phyloP scores from a whole-genome alignment of 176 grass and related monocot genomes.

The Miscanthus lutarioriparius region DNA sequence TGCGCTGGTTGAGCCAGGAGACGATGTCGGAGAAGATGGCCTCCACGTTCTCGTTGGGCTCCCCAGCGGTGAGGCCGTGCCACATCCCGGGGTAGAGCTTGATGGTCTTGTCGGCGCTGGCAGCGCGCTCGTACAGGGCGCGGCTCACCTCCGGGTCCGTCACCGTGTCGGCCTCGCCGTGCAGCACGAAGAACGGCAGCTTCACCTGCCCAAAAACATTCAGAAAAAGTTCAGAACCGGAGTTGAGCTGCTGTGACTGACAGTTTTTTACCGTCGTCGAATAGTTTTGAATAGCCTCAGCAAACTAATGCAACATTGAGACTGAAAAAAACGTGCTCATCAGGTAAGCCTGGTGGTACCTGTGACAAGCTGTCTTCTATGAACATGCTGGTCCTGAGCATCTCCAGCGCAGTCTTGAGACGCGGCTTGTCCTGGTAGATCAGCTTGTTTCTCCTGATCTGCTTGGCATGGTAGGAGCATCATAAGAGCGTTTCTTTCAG shows the following conservation, averaged over 20 bases:
- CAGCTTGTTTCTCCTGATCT: slow-evolving; percentile 84
- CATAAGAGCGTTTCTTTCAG: background rate
- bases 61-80: slow-evolving; percentile 86
- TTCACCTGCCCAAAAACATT: slow-evolving; percentile 50
- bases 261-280: too few relatives aligned
- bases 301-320: background rate
- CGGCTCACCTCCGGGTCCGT: slow-evolving; percentile 90
- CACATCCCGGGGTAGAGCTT: slow-evolving; percentile 95
- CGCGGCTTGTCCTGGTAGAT: slow-evolving; percentile 94
- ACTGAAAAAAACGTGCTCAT: background rate
- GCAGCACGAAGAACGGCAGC: slow-evolving; percentile 84
- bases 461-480: background rate
- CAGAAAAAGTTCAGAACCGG: background rate
- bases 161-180: slow-evolving; percentile 86
- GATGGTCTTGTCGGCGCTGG: slow-evolving; percentile 80
- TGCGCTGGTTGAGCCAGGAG: slow-evolving; percentile 62
- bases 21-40: slow-evolving; percentile 68
- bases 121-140: slow-evolving; percentile 64
- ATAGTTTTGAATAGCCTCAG: too few relatives aligned
- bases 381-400: slow-evolving; percentile 86
- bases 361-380: slow-evolving; percentile 68
- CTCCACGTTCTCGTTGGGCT: slow-evolving; percentile 75
- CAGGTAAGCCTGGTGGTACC: slow-evolving; percentile 28
- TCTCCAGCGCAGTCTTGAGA: slow-evolving; percentile 80
- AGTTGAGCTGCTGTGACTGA: background rate